Evolutionary conservation across 371 early-diverging fungal genomes (phyloP), one percentile per base, ranked within the genome.

Genomic region (Apophysomyces variabilis): DNA sequence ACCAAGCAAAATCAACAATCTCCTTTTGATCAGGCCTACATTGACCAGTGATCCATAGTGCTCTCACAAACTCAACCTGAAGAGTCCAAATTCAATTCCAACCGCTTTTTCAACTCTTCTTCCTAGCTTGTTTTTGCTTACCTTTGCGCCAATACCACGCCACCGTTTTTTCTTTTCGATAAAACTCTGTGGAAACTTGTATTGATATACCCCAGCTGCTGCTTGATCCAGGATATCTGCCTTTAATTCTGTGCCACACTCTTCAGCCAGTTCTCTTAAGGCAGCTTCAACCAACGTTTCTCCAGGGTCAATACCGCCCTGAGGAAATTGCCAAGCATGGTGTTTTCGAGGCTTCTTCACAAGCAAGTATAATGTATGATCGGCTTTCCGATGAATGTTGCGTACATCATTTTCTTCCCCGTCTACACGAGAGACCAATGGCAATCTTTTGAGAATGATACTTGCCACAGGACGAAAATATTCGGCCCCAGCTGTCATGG

Each of bases 1-100:
- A 79, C 96, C 96, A 96, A 65, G 91, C 94, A 78, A 86, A 90
- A 62, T 94, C 93, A n/a, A 83, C 72, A 37, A 90, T 77, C 67
- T 87, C 86, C 43, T 83, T 67, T 16, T 82, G 73, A 38, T 89
- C 83, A 11, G 82, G 78, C 41, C 80, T 70, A 46, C 83, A 90
- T 71, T 91, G 88, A 7, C 80, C 80, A 32, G 58, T 43, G 2
- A 73, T 7, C 71, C 72, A 80, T 47, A 73, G 66, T 9, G 77
- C 75, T 41, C 61, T 61, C 16, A 73, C 65, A 60, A 77, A 80
- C 41, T 75, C 64, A 6, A 78, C 78, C 77, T 76, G 60, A 1
- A 43, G 32, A 38, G 18, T 36, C 8, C 26, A 4, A 8, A 18
- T 43, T 57, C 39, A 21, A 18, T 18, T 66, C 6, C n/a, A 7